Percentiles rank a stretch among this genome's conserved stretches.
Evolutionary conservation across 257 asterid species (phyloP).

Genomic region (Striga asiatica): DNA sequence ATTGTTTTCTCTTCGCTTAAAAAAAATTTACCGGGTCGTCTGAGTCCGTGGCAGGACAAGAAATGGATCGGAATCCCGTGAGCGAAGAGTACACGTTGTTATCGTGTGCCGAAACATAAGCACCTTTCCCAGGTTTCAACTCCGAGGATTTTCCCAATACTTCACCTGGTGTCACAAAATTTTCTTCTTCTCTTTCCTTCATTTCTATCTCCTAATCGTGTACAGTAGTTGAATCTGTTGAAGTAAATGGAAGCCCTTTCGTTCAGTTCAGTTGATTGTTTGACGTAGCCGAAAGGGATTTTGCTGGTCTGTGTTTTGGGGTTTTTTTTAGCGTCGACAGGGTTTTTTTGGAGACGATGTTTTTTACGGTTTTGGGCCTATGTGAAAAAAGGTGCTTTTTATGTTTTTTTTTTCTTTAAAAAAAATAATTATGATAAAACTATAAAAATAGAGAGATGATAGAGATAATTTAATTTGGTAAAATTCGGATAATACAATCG

Average conservation of each 20-base stretch:
- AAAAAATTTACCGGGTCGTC: slow-evolving; percentile 36
- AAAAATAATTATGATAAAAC: no score
- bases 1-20: not conserved
- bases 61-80: slow-evolving; percentile 55
- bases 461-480: no score
- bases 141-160: slow-evolving; percentile 61
- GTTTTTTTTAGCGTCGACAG: slow-evolving; percentile 12
- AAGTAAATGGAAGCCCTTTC: no score
- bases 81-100: slow-evolving; percentile 61
- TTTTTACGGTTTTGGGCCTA: slow-evolving; percentile 10
- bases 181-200: slow-evolving; percentile 23
- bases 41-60: slow-evolving; percentile 40
- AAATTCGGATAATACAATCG: no score
- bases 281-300: no score
- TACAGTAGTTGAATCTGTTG: not conserved
- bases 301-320: not conserved
- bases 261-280: no score
- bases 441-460: no score
- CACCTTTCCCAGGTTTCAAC: slow-evolving; percentile 67
- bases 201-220: not conserved
- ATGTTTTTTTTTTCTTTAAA: no score
- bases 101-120: slow-evolving; percentile 46
- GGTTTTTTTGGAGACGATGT: not conserved
- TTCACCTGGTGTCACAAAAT: slow-evolving; percentile 78
- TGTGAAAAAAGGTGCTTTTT: no score